Percentiles rank a stretch among this genome's conserved stretches.
phyloP scores from a whole-genome alignment of 2,329 filamentous ascomycete species.

The Lecanicillium sp. region DNA sequence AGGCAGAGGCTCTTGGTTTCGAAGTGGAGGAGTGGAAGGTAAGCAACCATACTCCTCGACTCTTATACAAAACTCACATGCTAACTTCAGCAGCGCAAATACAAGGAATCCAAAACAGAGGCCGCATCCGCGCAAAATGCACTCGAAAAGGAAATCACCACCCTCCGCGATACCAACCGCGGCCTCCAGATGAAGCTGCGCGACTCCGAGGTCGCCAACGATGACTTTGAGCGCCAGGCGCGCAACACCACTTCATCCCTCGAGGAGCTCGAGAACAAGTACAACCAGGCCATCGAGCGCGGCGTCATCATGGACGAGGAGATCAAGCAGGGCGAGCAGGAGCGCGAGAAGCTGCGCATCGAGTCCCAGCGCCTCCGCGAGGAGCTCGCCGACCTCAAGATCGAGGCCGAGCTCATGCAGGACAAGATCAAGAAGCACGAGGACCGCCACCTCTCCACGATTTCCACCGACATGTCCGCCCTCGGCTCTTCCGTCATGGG shows the following conservation, averaged over 20 bases:
- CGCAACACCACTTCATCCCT: slow-evolving; percentile 92
- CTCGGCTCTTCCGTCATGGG: slow-evolving; percentile 61
- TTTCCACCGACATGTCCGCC: slow-evolving; percentile 57
- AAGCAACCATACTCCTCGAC: slow-evolving; percentile 26
- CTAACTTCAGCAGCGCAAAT: slow-evolving; percentile 64
- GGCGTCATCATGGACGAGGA: slow-evolving; percentile 93
- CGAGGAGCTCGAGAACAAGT: slow-evolving; percentile 95
- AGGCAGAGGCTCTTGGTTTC: slow-evolving; percentile 75
- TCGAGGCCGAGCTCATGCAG: slow-evolving; percentile 89
- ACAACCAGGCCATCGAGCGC: slow-evolving; percentile 88
- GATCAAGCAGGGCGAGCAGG: slow-evolving; percentile 83
- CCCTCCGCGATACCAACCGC: slow-evolving; percentile 76
- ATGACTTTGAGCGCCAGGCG: slow-evolving; percentile 95
- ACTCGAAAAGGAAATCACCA: slow-evolving; percentile 94
- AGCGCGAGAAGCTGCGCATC: slow-evolving; percentile 82
- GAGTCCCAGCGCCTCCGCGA: slow-evolving; percentile 85
- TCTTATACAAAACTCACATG: slow-evolving; percentile 13
- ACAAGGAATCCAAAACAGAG: slow-evolving; percentile 89
- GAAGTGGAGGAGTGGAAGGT: slow-evolving; percentile 99
- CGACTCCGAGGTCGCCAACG: slow-evolving; percentile 96
- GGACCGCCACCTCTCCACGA: slow-evolving; percentile 49
- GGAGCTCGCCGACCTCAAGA: slow-evolving; percentile 86
- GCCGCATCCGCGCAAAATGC: slow-evolving; percentile 75
- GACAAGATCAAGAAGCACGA: slow-evolving; percentile 81
- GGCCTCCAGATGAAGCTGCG: slow-evolving; percentile 76